phyloP scores from a whole-genome alignment of 108 stramenopile species.

The Nannochloropsis gaditana region DNA sequence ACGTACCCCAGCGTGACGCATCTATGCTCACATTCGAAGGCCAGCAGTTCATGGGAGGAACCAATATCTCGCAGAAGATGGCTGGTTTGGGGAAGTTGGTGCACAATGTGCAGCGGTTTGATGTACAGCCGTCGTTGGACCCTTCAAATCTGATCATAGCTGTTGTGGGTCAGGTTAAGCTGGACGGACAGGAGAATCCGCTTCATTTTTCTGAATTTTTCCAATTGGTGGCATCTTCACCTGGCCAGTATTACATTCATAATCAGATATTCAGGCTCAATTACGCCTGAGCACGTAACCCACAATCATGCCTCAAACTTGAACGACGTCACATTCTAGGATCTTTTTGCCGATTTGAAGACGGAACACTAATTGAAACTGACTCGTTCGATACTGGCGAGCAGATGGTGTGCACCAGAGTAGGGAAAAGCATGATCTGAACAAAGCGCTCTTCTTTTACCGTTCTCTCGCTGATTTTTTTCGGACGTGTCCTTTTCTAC shows the following conservation, averaged over 20 bases:
- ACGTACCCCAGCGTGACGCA: constrained; percentile 22
- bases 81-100: not conserved
- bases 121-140: not conserved
- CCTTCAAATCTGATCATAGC: not conserved
- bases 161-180: not conserved
- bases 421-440: too few relatives aligned
- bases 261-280: constrained; percentile 89
- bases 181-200: constrained; percentile 81
- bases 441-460: too few relatives aligned
- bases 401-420: too few relatives aligned
- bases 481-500: too few relatives aligned
- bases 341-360: too few relatives aligned
- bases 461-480: too few relatives aligned
- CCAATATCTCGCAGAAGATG: not conserved
- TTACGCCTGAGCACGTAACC: constrained; percentile 56
- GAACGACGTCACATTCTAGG: too few relatives aligned
- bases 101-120: not conserved
- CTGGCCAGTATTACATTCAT: constrained; percentile 80
- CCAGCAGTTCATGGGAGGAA: not conserved
- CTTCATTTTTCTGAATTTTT: constrained; percentile 89
- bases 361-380: too few relatives aligned
- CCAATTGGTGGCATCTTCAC: constrained; percentile 73
- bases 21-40: constrained; percentile 22
- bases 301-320: too few relatives aligned
- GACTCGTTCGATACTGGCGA: too few relatives aligned